Percentiles rank a stretch among this genome's conserved stretches.
These are phyloP conservation scores for Lithocarpus polystachyus DNA, from an alignment of 306 rosid species.

Conservation along the genomic window DNA sequence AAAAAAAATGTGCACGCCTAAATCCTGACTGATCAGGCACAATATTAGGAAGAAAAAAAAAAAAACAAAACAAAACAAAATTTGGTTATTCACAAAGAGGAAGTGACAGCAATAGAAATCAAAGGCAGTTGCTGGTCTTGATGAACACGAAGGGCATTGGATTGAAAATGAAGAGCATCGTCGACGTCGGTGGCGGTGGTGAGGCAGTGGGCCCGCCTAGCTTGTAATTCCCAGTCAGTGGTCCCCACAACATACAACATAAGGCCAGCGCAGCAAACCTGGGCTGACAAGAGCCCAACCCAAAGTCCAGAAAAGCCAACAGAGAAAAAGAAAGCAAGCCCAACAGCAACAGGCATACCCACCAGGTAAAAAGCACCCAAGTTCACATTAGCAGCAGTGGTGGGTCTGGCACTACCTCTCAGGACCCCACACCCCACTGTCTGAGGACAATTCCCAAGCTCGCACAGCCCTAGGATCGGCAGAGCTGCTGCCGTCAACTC, in stretches of 20 bases:
- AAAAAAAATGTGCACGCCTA: neutral
- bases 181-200: too few species aligned
- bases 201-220: slow-evolving; percentile 38
- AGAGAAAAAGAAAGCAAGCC: slow-evolving; percentile 55
- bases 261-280: slow-evolving; percentile 76
- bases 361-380: slow-evolving; percentile 79
- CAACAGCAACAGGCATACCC: slow-evolving; percentile 89
- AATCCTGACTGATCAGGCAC: too few species aligned
- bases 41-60: too few species aligned
- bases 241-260: slow-evolving; percentile 78
- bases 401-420: slow-evolving; percentile 83
- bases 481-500: slow-evolving; percentile 62
- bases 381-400: slow-evolving; percentile 77
- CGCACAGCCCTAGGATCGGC: slow-evolving; percentile 86
- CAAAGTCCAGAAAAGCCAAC: slow-evolving; percentile 88
- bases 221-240: slow-evolving; percentile 79
- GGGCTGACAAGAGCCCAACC: slow-evolving; percentile 85
- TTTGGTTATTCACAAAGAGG: too few species aligned
- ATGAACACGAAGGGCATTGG: too few species aligned
- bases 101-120: too few species aligned
- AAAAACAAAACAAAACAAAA: too few species aligned
- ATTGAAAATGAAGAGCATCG: too few species aligned
- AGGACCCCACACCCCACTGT: slow-evolving; percentile 88
- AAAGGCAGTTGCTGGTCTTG: too few species aligned
- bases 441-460: slow-evolving; percentile 94